Conservation (phyloP, 352 stramenopile genomes). For the Pelagophyceae sp. region DNA sequence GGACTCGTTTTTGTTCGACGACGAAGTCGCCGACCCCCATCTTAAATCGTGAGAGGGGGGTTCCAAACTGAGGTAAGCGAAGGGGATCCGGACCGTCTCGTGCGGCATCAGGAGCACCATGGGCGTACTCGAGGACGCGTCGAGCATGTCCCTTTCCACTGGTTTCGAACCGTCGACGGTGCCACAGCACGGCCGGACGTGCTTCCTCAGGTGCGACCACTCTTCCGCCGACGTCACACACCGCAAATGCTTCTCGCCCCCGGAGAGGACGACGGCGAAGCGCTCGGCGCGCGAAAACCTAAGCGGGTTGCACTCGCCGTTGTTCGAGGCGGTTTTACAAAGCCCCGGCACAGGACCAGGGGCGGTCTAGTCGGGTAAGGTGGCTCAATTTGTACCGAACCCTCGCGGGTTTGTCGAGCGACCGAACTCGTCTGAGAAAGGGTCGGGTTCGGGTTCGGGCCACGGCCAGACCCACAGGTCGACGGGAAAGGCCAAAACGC, state of each 20-base stretch:
- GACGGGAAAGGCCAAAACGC: too few species aligned
- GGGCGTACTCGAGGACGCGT: constrained; percentile 46
- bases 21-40: constrained; percentile 16
- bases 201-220: constrained; percentile 49
- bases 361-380: too few species aligned
- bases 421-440: too few species aligned
- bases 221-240: constrained; percentile 66
- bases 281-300: constrained; percentile 77
- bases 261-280: constrained; percentile 67
- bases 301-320: too few species aligned
- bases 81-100: constrained; percentile 68
- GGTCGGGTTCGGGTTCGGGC: too few species aligned
- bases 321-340: too few species aligned
- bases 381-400: too few species aligned
- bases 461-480: too few species aligned
- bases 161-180: constrained; percentile 18
- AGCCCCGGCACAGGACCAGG: too few species aligned
- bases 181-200: not conserved
- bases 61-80: constrained; percentile 70
- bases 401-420: too few species aligned
- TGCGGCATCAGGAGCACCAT: constrained; percentile 69
- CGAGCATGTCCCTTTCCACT: constrained; percentile 83
- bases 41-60: constrained; percentile 12
- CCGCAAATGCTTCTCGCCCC: constrained; percentile 48
- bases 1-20: constrained; percentile 7